Evolutionary conservation across 495 filamentous ascomycete genomes (phyloP), one percentile per base, ranked within the genome.

Genomic region (Neurospora hispaniola): DNA sequence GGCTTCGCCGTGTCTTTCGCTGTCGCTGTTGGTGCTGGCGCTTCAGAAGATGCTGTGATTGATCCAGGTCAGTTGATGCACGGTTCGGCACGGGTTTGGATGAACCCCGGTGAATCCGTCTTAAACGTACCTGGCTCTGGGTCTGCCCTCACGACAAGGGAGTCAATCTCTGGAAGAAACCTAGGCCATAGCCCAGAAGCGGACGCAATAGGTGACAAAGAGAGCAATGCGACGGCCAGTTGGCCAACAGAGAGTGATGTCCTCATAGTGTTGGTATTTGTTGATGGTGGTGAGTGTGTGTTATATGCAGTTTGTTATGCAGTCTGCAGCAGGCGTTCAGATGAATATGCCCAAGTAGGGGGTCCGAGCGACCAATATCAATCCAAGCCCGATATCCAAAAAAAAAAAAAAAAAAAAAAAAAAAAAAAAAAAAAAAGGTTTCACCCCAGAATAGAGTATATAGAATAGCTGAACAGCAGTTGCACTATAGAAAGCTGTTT

Each of bases 91-190:
- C n/a, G 39, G 16, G 39, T 42, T 59, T 23, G 18, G 46, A 69
- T 70, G 35, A 66, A 11, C 59, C 20, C 48, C 48, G 11, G 27
- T 27, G 48, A 59, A 41, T 35, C 72, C 38, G 66, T 74, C 48
- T 27, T 14, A 75, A 75, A 74, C 76, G 78, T 77, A 23, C 10
- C 74, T 74, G 39, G 78, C 40, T 70, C 68, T 71, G 69, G 77
- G 66, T 84, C 78, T 69, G 77, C 79, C 42, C 83, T 78, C 23
- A 81, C 82, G 12, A 84, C 80, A 46, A 84, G 71, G 4, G 77
- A 70, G 71, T 84, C 82, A 27, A 79, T 8, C 11, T 81, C 78
- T 27, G 82, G 81, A 11, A 83, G 76, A 78, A 77, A 82, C n/a
- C 73, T 73, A n/a, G 80, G 78, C 79, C 79, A 81, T 71, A 75